phyloP scores from a whole-genome alignment of 2,329 filamentous ascomycete genomes.

The Verticillium tricorpus region DNA sequence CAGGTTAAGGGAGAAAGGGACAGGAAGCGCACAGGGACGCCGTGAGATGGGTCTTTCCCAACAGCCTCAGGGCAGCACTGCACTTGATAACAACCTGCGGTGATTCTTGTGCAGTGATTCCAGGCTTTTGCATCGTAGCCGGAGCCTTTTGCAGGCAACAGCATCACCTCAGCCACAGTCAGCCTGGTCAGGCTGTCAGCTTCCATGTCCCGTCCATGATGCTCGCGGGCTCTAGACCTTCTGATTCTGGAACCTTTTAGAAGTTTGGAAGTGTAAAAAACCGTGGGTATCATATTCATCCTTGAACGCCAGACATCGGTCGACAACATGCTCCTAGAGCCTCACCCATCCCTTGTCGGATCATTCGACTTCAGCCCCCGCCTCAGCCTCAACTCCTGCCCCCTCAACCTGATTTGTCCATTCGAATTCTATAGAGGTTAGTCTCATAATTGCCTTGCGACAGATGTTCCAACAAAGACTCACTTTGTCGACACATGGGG shows the following conservation, averaged over 20 bases:
- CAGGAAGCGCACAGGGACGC: neutral
- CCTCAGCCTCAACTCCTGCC: constrained; percentile 15
- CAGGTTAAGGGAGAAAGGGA: neutral
- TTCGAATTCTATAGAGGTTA: constrained; percentile 29
- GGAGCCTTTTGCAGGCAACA: neutral
- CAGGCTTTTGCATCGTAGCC: neutral
- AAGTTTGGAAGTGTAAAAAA: neutral
- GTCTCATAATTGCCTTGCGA: neutral
- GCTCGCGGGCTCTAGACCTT: neutral
- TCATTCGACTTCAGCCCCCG: constrained; percentile 1
- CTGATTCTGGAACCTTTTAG: neutral
- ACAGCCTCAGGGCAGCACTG: neutral
- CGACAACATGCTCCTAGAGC: neutral
- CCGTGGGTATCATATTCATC: constrained; percentile 4
- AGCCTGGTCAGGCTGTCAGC: neutral
- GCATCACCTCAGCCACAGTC: neutral
- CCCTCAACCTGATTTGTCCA: constrained; percentile 33
- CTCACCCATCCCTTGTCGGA: neutral
- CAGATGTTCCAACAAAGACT: constrained; percentile 16
- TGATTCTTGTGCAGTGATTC: neutral
- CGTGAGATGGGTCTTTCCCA: neutral
- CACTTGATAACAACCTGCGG: neutral
- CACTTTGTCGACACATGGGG: constrained; percentile 96
- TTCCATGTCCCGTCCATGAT: neutral
- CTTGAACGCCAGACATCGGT: neutral